Percentiles rank a stretch among this genome's conserved stretches.
phyloP scores from a whole-genome alignment of 2,329 filamentous ascomycete genomes.

The Fusarium sp. region DNA sequence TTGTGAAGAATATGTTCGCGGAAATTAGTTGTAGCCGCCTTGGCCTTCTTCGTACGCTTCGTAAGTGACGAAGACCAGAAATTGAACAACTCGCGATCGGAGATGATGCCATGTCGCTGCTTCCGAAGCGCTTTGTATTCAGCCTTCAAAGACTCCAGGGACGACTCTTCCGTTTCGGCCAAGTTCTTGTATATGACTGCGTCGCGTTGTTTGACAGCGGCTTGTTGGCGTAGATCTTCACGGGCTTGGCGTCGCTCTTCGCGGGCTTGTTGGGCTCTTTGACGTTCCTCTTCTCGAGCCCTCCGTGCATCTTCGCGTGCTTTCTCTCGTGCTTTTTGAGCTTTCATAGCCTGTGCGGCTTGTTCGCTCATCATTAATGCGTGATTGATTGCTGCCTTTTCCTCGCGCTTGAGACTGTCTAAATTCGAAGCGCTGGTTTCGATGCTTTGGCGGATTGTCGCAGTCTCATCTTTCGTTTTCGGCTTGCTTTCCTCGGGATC shows the following conservation, averaged over 20 bases:
- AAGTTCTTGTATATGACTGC: conserved; percentile 1
- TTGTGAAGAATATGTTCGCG: conserved; percentile 29
- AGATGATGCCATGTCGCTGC: neutral
- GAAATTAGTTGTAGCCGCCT: conserved; percentile 17
- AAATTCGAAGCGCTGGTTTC: neutral
- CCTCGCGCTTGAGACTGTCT: neutral
- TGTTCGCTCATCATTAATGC: neutral
- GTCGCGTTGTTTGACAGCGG: conserved; percentile 6
- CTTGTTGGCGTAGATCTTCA: conserved; percentile 12
- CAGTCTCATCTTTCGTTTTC: neutral
- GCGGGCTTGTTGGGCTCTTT: neutral
- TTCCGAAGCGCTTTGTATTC: neutral
- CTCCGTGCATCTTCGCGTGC: neutral
- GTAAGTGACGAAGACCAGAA: conserved; percentile 33
- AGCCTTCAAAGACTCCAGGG: neutral
- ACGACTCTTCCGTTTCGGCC: neutral
- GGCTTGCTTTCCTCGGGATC: rapidly evolving
- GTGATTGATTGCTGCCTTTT: neutral
- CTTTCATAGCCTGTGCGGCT: neutral
- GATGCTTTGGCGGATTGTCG: conserved; percentile 6
- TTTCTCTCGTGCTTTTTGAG: neutral
- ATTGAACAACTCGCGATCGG: conserved; percentile 33
- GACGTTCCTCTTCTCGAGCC: neutral
- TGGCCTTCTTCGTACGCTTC: conserved; percentile 17
- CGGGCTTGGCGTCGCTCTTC: neutral